These are phyloP conservation scores for Solanum chaucha DNA, from an alignment of 257 asterid species.

Conservation along the genomic window DNA sequence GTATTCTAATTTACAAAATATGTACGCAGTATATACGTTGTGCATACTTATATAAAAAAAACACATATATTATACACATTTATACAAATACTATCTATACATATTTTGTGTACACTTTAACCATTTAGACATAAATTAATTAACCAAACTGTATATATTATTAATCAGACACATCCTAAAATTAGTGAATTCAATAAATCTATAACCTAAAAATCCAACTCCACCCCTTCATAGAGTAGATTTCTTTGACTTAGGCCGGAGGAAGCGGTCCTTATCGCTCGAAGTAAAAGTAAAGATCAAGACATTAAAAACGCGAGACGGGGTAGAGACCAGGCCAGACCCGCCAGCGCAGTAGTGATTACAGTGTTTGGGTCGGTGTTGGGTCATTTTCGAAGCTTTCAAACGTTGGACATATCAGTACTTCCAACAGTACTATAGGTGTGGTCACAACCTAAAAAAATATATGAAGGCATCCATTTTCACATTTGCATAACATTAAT, in stretches of 20 bases:
- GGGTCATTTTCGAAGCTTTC: not conserved
- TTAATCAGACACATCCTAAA: too few species aligned
- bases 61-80: not conserved
- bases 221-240: not conserved
- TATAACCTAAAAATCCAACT: not conserved
- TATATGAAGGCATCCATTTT: not conserved
- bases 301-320: not conserved
- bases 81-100: not conserved
- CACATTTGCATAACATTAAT: not conserved
- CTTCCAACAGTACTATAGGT: not conserved
- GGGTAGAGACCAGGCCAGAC: not conserved
- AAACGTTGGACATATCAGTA: slow-evolving; percentile 5
- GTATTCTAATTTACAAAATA: not conserved
- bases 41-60: not conserved
- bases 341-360: not conserved
- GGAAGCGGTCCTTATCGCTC: not conserved
- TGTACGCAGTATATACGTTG: not conserved
- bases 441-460: not conserved
- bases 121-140: not conserved
- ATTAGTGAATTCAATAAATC: not conserved
- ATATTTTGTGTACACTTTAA: not conserved
- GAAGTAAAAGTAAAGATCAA: not conserved
- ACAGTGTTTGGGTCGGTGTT: not conserved
- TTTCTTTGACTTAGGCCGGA: not conserved
- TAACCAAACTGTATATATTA: not conserved